phyloP scores from a whole-genome alignment of 1,284 basidiomycete genomes.

The Leccinum subrobustum region DNA sequence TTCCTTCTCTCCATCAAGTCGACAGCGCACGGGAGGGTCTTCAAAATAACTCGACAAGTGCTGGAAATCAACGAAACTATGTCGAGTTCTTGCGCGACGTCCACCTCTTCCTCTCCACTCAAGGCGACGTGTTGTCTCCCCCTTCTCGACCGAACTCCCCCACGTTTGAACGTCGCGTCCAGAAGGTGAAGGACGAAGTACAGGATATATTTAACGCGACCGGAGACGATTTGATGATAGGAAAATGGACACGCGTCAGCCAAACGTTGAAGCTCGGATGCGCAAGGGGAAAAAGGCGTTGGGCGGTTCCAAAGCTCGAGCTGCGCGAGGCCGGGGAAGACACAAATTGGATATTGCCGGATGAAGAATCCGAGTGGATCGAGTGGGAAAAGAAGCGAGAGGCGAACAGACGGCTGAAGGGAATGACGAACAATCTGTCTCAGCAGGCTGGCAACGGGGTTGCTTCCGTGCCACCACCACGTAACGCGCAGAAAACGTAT shows the following conservation, averaged over 20 bases:
- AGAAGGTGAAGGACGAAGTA: slow-evolving; percentile 25
- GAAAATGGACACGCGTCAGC: slow-evolving; percentile 29
- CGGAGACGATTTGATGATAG: slow-evolving; percentile 15
- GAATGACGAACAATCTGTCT: slow-evolving; percentile 16
- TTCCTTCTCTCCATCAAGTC: slow-evolving; percentile 23
- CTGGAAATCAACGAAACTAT: slow-evolving; percentile 21
- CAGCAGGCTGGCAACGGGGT: slow-evolving; percentile 7
- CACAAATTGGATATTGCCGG: slow-evolving; percentile 34
- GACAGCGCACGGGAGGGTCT: slow-evolving; percentile 7
- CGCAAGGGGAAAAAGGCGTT: slow-evolving; percentile 23
- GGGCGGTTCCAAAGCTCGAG: slow-evolving; percentile 8
- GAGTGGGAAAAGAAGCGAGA: slow-evolving; percentile 33
- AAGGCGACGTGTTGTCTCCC: slow-evolving; percentile 32
- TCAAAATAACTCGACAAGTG: neutral
- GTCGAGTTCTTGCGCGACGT: slow-evolving; percentile 31
- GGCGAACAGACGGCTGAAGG: slow-evolving; percentile 18
- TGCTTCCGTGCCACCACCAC: neutral
- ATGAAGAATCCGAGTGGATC: slow-evolving; percentile 35
- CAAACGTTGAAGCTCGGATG: slow-evolving; percentile 33
- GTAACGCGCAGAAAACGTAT: slow-evolving; percentile 8
- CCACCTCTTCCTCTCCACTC: slow-evolving; percentile 34
- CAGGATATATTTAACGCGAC: slow-evolving; percentile 14
- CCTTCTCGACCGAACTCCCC: slow-evolving; percentile 31
- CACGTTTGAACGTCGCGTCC: slow-evolving; percentile 21
- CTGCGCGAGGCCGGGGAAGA: slow-evolving; percentile 11